Conservation (phyloP, 352 stramenopile genomes). For the Phytopythium helicoides region DNA sequence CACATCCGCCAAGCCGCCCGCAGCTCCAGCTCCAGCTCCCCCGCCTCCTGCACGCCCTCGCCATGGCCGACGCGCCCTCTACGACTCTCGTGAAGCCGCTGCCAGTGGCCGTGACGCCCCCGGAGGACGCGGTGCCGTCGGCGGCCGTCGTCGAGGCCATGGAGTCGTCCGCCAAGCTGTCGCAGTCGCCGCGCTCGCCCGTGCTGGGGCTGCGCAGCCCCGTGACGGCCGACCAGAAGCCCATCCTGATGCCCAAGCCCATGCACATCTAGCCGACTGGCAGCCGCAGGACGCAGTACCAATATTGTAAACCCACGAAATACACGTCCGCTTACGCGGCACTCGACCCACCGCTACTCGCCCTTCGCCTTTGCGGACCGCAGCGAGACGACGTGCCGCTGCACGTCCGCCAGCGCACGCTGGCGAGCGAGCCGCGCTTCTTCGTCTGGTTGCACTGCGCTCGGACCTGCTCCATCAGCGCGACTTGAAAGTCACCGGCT, state of each 20-base stretch:
- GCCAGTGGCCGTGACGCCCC: background rate
- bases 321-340: too few species aligned
- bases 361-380: too few species aligned
- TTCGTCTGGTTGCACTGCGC: slow-evolving; percentile 20
- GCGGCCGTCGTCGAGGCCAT: slow-evolving; percentile 1
- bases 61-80: background rate
- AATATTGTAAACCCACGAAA: slow-evolving; percentile 1
- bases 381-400: slow-evolving; percentile 6
- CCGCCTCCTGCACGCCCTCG: too few species aligned
- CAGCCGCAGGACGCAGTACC: background rate
- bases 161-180: slow-evolving; percentile 2
- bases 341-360: too few species aligned
- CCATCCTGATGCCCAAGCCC: slow-evolving; percentile 63
- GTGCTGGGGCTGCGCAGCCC: slow-evolving; percentile 38
- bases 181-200: slow-evolving; percentile 21
- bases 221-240: slow-evolving; percentile 53
- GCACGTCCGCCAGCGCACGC: slow-evolving; percentile 11
- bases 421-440: slow-evolving; percentile 16
- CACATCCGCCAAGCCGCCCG: too few species aligned
- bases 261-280: slow-evolving; percentile 49
- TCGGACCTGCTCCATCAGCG: slow-evolving; percentile 33
- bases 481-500: slow-evolving; percentile 39
- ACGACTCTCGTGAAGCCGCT: background rate
- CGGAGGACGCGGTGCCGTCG: background rate
- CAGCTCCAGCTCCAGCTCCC: too few species aligned